Evolutionary conservation across 768 basidiomycete species (phyloP).

Genomic region (Lentinula boryana): DNA sequence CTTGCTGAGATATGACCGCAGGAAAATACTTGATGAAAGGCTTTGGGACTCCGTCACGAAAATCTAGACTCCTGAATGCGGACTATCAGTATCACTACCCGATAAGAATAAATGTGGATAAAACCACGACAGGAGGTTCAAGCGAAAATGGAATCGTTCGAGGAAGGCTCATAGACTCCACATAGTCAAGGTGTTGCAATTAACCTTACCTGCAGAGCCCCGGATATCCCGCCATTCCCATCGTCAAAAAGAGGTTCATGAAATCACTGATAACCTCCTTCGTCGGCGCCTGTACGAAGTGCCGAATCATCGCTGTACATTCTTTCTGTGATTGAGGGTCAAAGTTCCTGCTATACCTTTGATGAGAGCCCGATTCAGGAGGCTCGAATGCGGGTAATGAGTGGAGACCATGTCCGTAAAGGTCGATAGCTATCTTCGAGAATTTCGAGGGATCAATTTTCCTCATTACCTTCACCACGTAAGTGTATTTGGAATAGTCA

Average conservation of each 20-base stretch:
- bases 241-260: not conserved
- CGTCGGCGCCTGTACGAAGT: slow-evolving; percentile 1
- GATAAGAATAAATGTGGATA: too few relatives aligned
- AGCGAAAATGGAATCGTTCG: too few relatives aligned
- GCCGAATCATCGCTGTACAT: slow-evolving; percentile 1
- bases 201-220: not conserved
- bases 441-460: not conserved
- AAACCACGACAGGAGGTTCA: too few relatives aligned
- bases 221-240: not conserved
- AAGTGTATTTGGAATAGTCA: not conserved
- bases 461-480: not conserved
- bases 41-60: not conserved
- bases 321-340: slow-evolving; percentile 1
- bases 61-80: not conserved
- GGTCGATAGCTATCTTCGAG: slow-evolving; percentile 4
- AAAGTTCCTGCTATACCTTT: not conserved
- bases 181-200: too few relatives aligned
- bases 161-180: too few relatives aligned
- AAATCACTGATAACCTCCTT: not conserved
- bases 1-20: not conserved
- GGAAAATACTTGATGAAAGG: slow-evolving; percentile 3
- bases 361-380: not conserved
- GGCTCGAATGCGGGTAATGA: not conserved
- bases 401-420: not conserved
- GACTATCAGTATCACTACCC: not conserved